These are phyloP conservation scores for Fusarium odoratissimum DNA, from an alignment of 2,329 filamentous ascomycete genomes.

Conservation along the genomic window DNA sequence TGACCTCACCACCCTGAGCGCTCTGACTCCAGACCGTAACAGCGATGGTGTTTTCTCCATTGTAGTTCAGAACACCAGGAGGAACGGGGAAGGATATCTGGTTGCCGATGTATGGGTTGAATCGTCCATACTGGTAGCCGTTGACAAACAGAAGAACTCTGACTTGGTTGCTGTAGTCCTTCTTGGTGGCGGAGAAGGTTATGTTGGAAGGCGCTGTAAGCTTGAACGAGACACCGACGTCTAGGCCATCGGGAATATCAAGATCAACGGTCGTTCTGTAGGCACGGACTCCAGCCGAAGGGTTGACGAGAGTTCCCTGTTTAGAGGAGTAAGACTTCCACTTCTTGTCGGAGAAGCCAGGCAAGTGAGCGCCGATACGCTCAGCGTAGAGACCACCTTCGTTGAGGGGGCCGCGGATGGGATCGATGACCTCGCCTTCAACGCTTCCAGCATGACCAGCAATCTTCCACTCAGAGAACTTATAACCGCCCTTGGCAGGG, in stretches of 20 bases:
- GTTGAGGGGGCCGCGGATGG: conserved; percentile 65
- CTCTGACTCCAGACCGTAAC: conserved; percentile 70
- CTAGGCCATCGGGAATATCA: conserved; percentile 61
- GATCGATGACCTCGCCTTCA: conserved; percentile 62
- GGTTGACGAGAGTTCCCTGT: conserved; percentile 54
- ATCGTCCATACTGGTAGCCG: conserved; percentile 72
- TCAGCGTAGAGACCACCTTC: conserved; percentile 70
- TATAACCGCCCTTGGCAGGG: conserved; percentile 41
- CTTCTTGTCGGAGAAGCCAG: conserved; percentile 61
- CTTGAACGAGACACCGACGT: conserved; percentile 67
- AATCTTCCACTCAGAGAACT: conserved; percentile 67
- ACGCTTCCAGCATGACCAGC: conserved; percentile 66
- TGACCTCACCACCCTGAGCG: conserved; percentile 61
- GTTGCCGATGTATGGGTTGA: conserved; percentile 69
- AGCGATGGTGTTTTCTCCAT: conserved; percentile 67
- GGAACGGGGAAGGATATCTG: conserved; percentile 71
- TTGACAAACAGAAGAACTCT: conserved; percentile 71
- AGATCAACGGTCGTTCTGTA: conserved; percentile 66
- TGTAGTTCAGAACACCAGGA: conserved; percentile 67
- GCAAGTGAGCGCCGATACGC: conserved; percentile 68
- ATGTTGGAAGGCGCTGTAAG: conserved; percentile 58
- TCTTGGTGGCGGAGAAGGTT: conserved; percentile 50
- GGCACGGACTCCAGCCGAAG: conserved; percentile 63
- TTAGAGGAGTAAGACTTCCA: conserved; percentile 52
- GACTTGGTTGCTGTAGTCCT: conserved; percentile 51